A percentile compares a stretch with the other conserved stretches of the same genome.
These are phyloP conservation scores for Ophiostoma angusticollis DNA, from an alignment of 2,329 filamentous ascomycete species.

Conservation along the genomic window DNA sequence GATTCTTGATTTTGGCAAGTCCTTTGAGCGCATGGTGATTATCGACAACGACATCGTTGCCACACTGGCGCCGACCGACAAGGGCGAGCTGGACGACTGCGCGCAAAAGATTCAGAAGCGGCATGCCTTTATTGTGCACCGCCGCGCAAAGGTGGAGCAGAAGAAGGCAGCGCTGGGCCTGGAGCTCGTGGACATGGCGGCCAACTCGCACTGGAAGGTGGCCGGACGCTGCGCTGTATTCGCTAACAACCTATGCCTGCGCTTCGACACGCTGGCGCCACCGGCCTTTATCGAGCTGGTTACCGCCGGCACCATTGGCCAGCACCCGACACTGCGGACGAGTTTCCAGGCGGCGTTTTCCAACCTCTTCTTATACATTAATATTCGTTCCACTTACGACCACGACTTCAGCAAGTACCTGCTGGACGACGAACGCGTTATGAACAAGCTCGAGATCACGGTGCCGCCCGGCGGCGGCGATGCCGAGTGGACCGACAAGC, in stretches of 20 bases:
- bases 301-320: conserved; percentile 70
- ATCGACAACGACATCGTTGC: conserved; percentile 59
- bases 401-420: conserved; percentile 85
- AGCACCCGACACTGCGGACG: conserved; percentile 72
- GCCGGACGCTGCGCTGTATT: conserved; percentile 82
- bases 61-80: conserved; percentile 48
- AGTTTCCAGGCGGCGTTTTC: conserved; percentile 72
- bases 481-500: conserved; percentile 63
- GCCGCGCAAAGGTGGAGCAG: conserved; percentile 64
- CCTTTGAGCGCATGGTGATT: conserved; percentile 75
- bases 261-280: conserved; percentile 81
- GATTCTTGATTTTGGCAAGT: conserved; percentile 82
- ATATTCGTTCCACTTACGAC: conserved; percentile 71
- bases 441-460: conserved; percentile 60
- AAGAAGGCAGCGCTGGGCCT: conserved; percentile 71
- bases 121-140: conserved; percentile 59
- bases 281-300: conserved; percentile 73
- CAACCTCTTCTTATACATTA: conserved; percentile 67
- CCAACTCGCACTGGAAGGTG: conserved; percentile 89
- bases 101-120: conserved; percentile 49
- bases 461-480: conserved; percentile 55
- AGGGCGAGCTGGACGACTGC: conserved; percentile 39
- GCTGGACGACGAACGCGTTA: conserved; percentile 62
- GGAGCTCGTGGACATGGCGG: conserved; percentile 67
- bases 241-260: conserved; percentile 76